Evolutionary conservation across 192 early-diverging fungal species (phyloP).

Genomic region (Coemansia sp.): DNA sequence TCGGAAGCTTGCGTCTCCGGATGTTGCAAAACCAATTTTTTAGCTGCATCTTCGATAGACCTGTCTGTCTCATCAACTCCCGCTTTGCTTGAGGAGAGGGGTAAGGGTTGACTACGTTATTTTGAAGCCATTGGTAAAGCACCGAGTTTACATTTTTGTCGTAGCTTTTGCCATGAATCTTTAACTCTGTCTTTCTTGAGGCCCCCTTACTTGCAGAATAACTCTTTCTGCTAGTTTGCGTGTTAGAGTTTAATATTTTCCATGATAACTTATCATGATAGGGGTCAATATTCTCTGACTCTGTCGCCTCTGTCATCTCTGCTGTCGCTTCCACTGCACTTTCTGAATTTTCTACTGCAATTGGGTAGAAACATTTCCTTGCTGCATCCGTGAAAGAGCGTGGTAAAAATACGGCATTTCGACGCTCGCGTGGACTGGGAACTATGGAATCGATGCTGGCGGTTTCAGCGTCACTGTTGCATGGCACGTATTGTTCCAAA

Average conservation of each 20-base stretch:
- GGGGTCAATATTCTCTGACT: neutral
- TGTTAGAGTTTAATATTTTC: neutral
- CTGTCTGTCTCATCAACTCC: constrained; percentile 30
- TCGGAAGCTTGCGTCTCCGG: constrained; percentile 35
- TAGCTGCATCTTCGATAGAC: constrained; percentile 46
- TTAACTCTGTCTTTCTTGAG: neutral
- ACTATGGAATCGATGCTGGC: neutral
- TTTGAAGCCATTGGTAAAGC: constrained; percentile 27
- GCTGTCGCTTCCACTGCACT: neutral
- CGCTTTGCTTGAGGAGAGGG: constrained; percentile 28
- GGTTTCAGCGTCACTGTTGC: neutral
- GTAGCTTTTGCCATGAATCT: constrained; percentile 22
- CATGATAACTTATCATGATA: neutral
- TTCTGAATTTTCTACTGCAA: neutral
- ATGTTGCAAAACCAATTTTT: constrained; percentile 54
- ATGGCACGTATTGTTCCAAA: neutral
- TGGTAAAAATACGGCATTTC: constrained; percentile 32
- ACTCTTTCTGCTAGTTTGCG: neutral
- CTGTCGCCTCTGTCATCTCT: neutral
- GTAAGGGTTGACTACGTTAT: constrained; percentile 25
- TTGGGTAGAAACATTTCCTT: neutral
- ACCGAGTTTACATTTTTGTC: constrained; percentile 13
- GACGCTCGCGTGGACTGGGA: constrained; percentile 5
- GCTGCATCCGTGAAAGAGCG: constrained; percentile 13
- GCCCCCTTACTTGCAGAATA: neutral